phyloP scores from a whole-genome alignment of 1,284 basidiomycete species.

The Cutaneotrichosporon daszewskae region DNA sequence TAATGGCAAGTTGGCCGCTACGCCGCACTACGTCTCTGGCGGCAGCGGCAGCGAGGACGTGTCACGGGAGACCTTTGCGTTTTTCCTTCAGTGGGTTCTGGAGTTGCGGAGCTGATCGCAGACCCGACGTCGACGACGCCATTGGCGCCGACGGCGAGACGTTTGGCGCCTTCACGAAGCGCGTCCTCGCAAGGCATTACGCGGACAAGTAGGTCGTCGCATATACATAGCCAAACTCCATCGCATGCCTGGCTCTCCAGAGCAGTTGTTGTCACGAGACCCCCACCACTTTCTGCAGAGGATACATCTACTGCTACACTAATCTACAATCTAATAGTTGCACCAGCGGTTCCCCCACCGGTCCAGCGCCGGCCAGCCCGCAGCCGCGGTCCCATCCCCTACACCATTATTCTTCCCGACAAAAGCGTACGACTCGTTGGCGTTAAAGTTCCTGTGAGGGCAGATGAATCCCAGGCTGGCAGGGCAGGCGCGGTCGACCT shows the following conservation, averaged over 20 bases:
- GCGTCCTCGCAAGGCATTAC: constrained; percentile 75
- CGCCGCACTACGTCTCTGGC: constrained; percentile 77
- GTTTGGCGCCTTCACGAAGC: constrained; percentile 82
- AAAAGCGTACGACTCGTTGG: constrained; percentile 62
- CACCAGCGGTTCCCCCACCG: constrained; percentile 76
- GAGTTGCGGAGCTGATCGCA: constrained; percentile 8
- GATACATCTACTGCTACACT: background rate
- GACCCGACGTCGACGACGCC: constrained; percentile 68
- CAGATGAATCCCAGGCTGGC: constrained; percentile 66
- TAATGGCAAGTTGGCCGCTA: constrained; percentile 62
- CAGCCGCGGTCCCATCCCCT: constrained; percentile 51
- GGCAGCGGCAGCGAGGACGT: constrained; percentile 44
- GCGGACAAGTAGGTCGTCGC: constrained; percentile 2
- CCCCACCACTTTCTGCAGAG: too few species aligned
- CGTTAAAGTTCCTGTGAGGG: constrained; percentile 60
- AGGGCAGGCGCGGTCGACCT: constrained; percentile 70
- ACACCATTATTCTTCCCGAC: constrained; percentile 55
- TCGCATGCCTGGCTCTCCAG: too few species aligned
- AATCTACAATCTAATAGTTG: constrained; percentile 49
- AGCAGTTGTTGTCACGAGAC: too few species aligned
- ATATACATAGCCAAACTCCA: too few species aligned
- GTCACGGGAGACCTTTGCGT: constrained; percentile 72
- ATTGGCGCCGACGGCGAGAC: constrained; percentile 60
- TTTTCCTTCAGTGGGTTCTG: constrained; percentile 71
- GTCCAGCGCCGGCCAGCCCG: constrained; percentile 56